Evolutionary conservation across 257 asterid species (phyloP), one percentile per base, ranked within the genome.

Genomic region (Solanum sparsipilum): DNA sequence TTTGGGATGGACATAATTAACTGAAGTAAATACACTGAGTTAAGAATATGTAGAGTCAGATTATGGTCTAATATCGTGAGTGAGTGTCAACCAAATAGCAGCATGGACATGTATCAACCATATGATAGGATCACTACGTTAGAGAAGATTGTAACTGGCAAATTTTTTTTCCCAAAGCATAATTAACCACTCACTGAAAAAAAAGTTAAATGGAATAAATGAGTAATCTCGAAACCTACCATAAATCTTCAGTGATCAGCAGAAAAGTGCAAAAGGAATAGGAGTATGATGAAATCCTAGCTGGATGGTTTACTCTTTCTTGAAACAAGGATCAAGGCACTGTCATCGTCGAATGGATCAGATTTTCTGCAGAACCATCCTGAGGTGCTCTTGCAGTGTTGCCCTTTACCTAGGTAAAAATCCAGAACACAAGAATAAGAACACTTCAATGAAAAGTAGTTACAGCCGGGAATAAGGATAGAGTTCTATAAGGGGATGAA

Each of bases 381-480:
- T 87, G 91, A 88, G 93, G 91, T 78, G 78, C 89, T 88, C 88
- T 86, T 87, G 91, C 92, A 86, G 93, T 87, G 93, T 91, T 90
- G 82, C 92, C 96, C 82, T 91, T 92, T 91, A 94, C 76, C 98
- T 94, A 63, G 67, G 88, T 83, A 78, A 60, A 86, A 88, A 44
- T 73, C 82, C 67, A 90, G 85, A 44, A 16, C 16, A 60, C 68
- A 56, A 25, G 74, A 35, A 29, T 48, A 65, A 39, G 41, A 46
- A 89, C 63, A 58, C 35, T 85, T 63, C 60, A 21, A 86, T 71
- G 41, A 46, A 44, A 71, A 68, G 34, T 31, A 86, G 41, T 32
- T 73, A 72, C 20, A 48, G 52, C 20, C 12, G 8, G 32, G 25
- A 34, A 86, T 41, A 87, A 56, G 32, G 87, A 48, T 81, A 46